Conservation (phyloP, 2,329 filamentous ascomycete species). For the Pseudocercospora cruenta region DNA sequence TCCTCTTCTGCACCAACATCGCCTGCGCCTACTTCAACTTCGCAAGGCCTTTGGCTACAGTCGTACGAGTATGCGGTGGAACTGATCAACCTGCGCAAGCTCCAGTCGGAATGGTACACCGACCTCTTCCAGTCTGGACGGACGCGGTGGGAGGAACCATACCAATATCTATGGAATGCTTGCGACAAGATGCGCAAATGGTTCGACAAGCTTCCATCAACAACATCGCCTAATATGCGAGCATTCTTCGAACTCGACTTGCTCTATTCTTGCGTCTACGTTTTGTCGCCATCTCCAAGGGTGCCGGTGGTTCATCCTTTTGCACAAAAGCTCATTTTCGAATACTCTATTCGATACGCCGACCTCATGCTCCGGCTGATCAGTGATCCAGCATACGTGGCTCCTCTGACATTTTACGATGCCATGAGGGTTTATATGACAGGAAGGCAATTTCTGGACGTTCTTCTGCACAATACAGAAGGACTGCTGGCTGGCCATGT, state of each 20-base stretch:
- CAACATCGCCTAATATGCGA: constrained; percentile 66
- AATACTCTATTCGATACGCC: constrained; percentile 52
- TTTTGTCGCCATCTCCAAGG: constrained; percentile 77
- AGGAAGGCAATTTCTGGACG: constrained; percentile 60
- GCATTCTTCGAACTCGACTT: constrained; percentile 85
- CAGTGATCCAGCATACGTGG: constrained; percentile 60
- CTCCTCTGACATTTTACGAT: constrained; percentile 84
- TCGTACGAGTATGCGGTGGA: constrained; percentile 72
- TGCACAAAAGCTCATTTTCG: constrained; percentile 56
- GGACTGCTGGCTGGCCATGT: constrained; percentile 44
- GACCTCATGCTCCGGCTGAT: constrained; percentile 72
- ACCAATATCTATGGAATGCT: constrained; percentile 74
- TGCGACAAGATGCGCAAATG: constrained; percentile 78
- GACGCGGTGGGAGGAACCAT: constrained; percentile 67
- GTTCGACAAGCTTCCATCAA: constrained; percentile 74
- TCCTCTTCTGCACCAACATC: constrained; percentile 29
- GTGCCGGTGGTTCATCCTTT: constrained; percentile 75
- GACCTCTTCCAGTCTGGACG: constrained; percentile 79
- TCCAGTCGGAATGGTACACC: constrained; percentile 89
- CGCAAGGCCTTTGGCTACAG: constrained; percentile 50
- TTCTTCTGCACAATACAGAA: constrained; percentile 59
- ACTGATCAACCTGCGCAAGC: constrained; percentile 79
- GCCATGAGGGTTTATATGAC: constrained; percentile 80
- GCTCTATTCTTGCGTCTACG: constrained; percentile 88
- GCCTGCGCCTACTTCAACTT: constrained; percentile 30